Conservation (phyloP, 108 stramenopile species). For the Cyclotella sp. region DNA sequence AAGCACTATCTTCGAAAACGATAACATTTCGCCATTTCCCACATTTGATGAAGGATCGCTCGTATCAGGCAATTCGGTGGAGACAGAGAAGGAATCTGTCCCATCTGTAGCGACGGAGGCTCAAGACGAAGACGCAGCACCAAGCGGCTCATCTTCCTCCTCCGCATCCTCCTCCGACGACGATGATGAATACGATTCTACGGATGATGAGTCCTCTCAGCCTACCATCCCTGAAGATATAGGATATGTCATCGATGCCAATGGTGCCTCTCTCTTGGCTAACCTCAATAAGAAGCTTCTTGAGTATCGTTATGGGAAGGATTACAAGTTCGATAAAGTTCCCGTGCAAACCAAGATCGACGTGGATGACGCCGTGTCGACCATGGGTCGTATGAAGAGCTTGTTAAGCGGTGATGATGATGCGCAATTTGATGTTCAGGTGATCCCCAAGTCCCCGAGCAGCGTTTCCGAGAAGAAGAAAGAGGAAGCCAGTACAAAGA, state of each 20-base stretch:
- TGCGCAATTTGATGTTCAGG: background rate
- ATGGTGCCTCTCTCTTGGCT: conserved; percentile 9
- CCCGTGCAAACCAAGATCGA: conserved; percentile 3
- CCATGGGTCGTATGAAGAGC: conserved; percentile 3
- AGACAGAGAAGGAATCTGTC: background rate
- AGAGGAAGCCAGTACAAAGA: background rate
- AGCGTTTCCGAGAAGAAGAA: background rate
- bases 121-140: background rate
- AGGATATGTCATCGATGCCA: conserved; percentile 6
- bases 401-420: background rate
- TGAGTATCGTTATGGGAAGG: conserved; percentile 18
- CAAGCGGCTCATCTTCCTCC: background rate
- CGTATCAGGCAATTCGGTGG: background rate
- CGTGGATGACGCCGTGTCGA: conserved; percentile 11
- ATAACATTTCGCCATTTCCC: conserved; percentile 12
- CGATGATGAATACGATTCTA: background rate
- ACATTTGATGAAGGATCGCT: conserved; percentile 4
- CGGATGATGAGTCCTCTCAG: background rate
- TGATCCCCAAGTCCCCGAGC: conserved; percentile 4
- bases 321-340: conserved; percentile 7
- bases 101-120: background rate
- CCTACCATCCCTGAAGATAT: conserved; percentile 11
- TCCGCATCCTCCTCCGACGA: conserved; percentile 9
- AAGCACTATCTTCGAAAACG: background rate
- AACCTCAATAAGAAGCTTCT: conserved; percentile 10